Conservation (phyloP, 768 basidiomycete genomes). For the Podaxis sp. region DNA sequence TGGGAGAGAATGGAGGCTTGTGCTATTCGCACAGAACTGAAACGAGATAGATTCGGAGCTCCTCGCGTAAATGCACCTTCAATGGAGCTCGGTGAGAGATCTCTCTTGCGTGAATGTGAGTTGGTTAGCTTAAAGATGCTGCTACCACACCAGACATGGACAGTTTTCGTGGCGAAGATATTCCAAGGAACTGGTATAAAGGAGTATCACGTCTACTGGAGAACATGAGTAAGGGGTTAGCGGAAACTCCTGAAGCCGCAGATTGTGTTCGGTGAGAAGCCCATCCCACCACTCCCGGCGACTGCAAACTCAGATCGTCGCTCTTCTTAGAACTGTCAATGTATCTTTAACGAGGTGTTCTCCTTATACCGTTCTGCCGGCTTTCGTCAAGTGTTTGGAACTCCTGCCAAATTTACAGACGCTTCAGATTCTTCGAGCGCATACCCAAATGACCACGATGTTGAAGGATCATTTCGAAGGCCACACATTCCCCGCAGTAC, state of each 20-base stretch:
- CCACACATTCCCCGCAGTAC: slow-evolving; percentile 23
- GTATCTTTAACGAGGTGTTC: slow-evolving; percentile 30
- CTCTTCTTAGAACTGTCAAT: slow-evolving; percentile 22
- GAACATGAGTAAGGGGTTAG: slow-evolving; percentile 9
- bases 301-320: not conserved
- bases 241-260: not conserved
- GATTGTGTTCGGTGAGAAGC: slow-evolving; percentile 10
- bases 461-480: slow-evolving; percentile 25
- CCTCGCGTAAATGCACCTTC: not conserved
- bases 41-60: not conserved
- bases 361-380: slow-evolving; percentile 22
- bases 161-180: not conserved
- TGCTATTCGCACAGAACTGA: slow-evolving; percentile 15
- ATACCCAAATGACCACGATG: slow-evolving; percentile 29
- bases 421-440: slow-evolving; percentile 31
- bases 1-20: slow-evolving; percentile 35
- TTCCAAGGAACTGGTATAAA: slow-evolving; percentile 1
- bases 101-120: not conserved
- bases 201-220: slow-evolving; percentile 1
- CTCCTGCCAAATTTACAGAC: slow-evolving; percentile 30
- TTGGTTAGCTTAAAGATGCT: not conserved
- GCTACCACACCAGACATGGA: not conserved
- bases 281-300: not conserved
- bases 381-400: slow-evolving; percentile 25
- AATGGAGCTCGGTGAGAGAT: not conserved